phyloP scores from a whole-genome alignment of 2,329 filamentous ascomycete species.

The Fusarium secorum region DNA sequence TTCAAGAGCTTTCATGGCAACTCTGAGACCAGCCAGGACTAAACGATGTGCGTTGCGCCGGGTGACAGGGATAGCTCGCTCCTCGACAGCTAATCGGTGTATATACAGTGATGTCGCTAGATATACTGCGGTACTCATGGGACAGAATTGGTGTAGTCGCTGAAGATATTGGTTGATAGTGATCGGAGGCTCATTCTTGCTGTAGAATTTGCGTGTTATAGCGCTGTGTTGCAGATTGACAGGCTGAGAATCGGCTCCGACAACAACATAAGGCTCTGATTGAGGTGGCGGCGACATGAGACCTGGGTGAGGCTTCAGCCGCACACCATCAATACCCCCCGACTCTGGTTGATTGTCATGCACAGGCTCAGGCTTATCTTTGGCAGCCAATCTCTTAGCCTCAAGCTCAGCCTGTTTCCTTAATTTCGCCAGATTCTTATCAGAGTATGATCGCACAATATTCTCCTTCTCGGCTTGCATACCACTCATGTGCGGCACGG shows the following conservation, averaged over 20 bases:
- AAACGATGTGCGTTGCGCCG: constrained; percentile 86
- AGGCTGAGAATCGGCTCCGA: constrained; percentile 75
- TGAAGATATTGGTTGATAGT: constrained; percentile 83
- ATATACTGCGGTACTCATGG: constrained; percentile 93
- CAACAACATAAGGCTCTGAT: constrained; percentile 64
- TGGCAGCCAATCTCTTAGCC: constrained; percentile 33
- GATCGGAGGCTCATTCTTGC: constrained; percentile 84
- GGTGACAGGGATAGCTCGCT: constrained; percentile 81
- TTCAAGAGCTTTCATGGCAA: constrained; percentile 95
- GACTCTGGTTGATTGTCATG: constrained; percentile 1
- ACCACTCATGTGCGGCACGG: constrained; percentile 70
- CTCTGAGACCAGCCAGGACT: constrained; percentile 81
- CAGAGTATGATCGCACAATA: constrained; percentile 66
- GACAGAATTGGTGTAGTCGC: constrained; percentile 88
- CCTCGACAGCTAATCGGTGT: constrained; percentile 78
- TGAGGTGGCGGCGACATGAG: constrained; percentile 38
- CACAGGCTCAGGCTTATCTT: constrained; percentile 17
- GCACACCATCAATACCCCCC: constrained; percentile 63
- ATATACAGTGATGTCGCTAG: constrained; percentile 90
- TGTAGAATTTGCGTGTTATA: constrained; percentile 93
- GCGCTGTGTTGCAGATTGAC: constrained; percentile 81
- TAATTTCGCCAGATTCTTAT: constrained; percentile 59
- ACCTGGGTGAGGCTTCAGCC: constrained; percentile 52
- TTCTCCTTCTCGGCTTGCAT: constrained; percentile 70
- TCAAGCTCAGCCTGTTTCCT: constrained; percentile 51